phyloP scores from a whole-genome alignment of 805 yeast species.

The Suhomyces pyralidae region DNA sequence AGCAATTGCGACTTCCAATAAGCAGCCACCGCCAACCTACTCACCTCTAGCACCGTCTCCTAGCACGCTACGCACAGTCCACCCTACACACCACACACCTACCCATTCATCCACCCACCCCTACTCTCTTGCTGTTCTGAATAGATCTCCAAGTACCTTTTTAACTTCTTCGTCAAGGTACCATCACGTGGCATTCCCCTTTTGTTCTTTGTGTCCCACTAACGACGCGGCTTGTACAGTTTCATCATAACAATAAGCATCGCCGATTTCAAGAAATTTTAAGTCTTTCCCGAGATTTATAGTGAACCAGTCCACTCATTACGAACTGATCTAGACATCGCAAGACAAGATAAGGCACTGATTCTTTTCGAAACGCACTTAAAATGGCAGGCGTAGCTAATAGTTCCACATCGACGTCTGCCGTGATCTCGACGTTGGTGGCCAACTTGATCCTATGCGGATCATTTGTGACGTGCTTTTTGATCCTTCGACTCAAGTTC shows the following conservation, averaged over 20 bases:
- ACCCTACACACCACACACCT: no score
- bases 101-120: no score
- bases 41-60: not conserved
- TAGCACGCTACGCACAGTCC: no score
- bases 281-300: not conserved
- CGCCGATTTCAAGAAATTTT: not conserved
- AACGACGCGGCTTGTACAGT: not conserved
- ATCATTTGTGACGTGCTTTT: constrained; percentile 57
- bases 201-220: not conserved
- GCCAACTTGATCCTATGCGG: constrained; percentile 67
- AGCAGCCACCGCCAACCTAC: not conserved
- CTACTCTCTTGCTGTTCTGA: not conserved
- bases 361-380: no score
- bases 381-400: constrained; percentile 14
- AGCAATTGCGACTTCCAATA: not conserved
- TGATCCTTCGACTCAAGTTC: constrained; percentile 63
- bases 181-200: not conserved
- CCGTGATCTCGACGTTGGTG: constrained; percentile 69
- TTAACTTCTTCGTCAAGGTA: not conserved
- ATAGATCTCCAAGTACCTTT: no score
- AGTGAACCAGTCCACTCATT: no score
- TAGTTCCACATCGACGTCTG: constrained; percentile 58
- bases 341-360: no score
- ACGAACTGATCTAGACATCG: no score
- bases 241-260: constrained; percentile 1